Conservation (phyloP, 1,139 yeast species). For the Hanseniaspora sp. region DNA sequence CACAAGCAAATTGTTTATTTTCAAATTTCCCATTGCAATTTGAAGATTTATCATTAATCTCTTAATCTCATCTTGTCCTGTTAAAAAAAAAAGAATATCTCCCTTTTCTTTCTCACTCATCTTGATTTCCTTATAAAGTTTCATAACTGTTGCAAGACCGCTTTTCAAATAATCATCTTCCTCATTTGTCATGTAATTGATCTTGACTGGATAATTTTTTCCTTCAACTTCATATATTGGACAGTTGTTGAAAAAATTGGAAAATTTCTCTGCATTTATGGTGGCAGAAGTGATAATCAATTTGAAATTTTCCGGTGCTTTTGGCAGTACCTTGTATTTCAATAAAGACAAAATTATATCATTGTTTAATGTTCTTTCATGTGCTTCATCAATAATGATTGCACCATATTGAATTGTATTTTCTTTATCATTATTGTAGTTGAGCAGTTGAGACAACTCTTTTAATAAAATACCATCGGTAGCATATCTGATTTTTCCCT, state of each 20-base stretch:
- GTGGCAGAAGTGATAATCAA: slow-evolving; percentile 87
- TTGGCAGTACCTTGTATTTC: slow-evolving; percentile 43
- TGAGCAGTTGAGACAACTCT: slow-evolving; percentile 39
- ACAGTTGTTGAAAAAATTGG: slow-evolving; percentile 66
- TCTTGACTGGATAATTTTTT: slow-evolving; percentile 76
- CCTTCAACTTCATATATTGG: slow-evolving; percentile 88
- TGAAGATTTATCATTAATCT: slow-evolving; percentile 58
- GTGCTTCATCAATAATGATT: slow-evolving; percentile 93
- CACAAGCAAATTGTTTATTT: slow-evolving; percentile 50
- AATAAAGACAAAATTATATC: slow-evolving; percentile 77
- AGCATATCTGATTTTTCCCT: slow-evolving; percentile 58
- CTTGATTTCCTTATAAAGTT: slow-evolving; percentile 51
- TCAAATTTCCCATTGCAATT: slow-evolving; percentile 51
- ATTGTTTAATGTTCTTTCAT: slow-evolving; percentile 85
- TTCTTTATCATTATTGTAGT: background rate
- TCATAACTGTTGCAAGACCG: slow-evolving; percentile 70
- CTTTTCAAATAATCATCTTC: slow-evolving; percentile 86
- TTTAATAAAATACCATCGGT: slow-evolving; percentile 90
- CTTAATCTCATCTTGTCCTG: slow-evolving; percentile 94
- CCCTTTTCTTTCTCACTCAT: slow-evolving; percentile 35
- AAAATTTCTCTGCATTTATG: slow-evolving; percentile 76
- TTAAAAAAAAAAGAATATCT: slow-evolving; percentile 79
- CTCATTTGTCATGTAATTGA: slow-evolving; percentile 74
- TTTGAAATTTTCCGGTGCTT: slow-evolving; percentile 54
- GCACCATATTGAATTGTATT: slow-evolving; percentile 63